Percentiles rank a stretch among this genome's conserved stretches.
phyloP scores from a whole-genome alignment of 768 basidiomycete species.

The Terana coerulea region DNA sequence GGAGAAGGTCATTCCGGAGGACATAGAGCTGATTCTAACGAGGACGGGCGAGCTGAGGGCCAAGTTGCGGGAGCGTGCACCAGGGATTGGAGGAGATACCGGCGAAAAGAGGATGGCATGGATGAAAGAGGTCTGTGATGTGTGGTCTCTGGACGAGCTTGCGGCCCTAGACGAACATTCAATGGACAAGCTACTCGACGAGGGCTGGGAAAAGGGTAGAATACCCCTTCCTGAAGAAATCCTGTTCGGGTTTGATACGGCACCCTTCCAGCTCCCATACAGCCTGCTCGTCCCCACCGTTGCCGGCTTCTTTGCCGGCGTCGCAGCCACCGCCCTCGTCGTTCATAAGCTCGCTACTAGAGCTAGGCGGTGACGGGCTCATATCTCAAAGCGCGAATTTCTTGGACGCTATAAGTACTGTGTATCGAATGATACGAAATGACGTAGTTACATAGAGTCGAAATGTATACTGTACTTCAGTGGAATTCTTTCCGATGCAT shows the following conservation, averaged over 20 bases:
- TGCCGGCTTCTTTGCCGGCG: conserved; percentile 42
- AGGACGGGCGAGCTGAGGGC: conserved; percentile 73
- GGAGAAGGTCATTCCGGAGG: conserved; percentile 61
- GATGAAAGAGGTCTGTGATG: conserved; percentile 86
- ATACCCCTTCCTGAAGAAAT: conserved; percentile 31
- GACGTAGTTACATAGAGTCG: too few species aligned
- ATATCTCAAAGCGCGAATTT: too few species aligned
- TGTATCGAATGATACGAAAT: too few species aligned
- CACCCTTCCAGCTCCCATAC: conserved; percentile 9
- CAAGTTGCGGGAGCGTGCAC: conserved; percentile 73
- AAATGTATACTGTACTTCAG: too few species aligned
- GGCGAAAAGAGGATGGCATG: conserved; percentile 85
- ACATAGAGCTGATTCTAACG: conserved; percentile 74
- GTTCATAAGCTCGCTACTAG: conserved; percentile 30
- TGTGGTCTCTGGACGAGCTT: conserved; percentile 84
- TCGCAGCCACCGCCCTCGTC: conserved; percentile 32
- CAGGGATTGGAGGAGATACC: conserved; percentile 75
- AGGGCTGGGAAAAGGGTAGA: conserved; percentile 77
- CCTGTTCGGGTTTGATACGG: conserved; percentile 9
- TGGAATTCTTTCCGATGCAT: too few species aligned
- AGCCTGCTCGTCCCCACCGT: conserved; percentile 26
- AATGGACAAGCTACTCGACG: conserved; percentile 65
- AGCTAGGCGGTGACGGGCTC: too few species aligned
- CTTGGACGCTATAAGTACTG: too few species aligned
- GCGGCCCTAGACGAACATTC: conserved; percentile 59